Percentiles rank a stretch among this genome's conserved stretches.
phyloP scores from a whole-genome alignment of 2,329 filamentous ascomycete species.

The Ophiosphaerella narmari region DNA sequence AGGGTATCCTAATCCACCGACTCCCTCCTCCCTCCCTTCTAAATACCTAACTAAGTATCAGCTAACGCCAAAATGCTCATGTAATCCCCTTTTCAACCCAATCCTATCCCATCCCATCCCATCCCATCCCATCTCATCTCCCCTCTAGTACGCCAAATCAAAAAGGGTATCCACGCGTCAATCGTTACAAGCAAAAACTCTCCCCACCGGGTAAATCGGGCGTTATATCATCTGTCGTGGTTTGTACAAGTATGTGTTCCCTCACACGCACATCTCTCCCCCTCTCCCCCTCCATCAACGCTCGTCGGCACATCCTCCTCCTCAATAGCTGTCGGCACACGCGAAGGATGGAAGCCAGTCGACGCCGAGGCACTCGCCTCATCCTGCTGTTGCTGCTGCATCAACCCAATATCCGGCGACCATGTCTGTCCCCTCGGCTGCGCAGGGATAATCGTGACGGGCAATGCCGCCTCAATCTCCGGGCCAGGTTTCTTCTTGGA shows the following conservation, averaged over 20 bases:
- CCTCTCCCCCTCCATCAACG: background rate
- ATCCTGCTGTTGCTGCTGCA: constrained; percentile 24
- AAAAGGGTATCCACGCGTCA: too few species aligned
- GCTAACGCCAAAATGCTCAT: too few species aligned
- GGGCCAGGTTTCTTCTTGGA: constrained; percentile 43
- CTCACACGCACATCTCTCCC: background rate
- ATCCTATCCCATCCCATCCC: too few species aligned
- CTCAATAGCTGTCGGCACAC: constrained; percentile 23
- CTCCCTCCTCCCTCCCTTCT: too few species aligned
- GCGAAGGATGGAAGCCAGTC: constrained; percentile 19
- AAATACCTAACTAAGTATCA: too few species aligned
- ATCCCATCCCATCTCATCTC: too few species aligned
- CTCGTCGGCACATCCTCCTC: constrained; percentile 16
- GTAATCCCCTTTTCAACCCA: too few species aligned
- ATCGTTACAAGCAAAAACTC: too few species aligned
- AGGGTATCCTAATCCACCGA: too few species aligned
- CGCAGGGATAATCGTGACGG: constrained; percentile 65
- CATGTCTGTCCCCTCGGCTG: constrained; percentile 61
- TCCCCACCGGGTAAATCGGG: too few species aligned
- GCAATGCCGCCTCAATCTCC: constrained; percentile 50
- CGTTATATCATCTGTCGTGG: constrained; percentile 30
- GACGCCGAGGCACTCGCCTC: constrained; percentile 15
- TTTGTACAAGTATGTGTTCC: constrained; percentile 25
- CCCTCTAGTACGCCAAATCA: too few species aligned
- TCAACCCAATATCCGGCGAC: constrained; percentile 51